Evolutionary conservation across 2,329 filamentous ascomycete species (phyloP).

Genomic region (Colletotrichum aenigma): DNA sequence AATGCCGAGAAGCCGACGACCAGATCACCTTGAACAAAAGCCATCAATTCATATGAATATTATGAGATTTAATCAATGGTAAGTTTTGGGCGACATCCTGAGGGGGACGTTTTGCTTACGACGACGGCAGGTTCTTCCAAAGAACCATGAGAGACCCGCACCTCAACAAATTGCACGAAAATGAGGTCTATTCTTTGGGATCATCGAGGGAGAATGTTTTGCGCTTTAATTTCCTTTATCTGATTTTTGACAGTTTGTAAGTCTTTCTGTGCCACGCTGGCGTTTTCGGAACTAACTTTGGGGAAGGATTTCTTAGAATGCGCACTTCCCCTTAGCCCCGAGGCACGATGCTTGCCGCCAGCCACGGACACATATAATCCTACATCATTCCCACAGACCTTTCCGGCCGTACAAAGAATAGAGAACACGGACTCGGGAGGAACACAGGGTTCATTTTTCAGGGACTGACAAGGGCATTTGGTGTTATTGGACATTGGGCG

Average conservation of each 20-base stretch:
- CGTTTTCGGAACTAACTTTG: not conserved
- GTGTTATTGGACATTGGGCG: not conserved
- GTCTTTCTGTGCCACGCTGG: not conserved
- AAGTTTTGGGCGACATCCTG: not conserved
- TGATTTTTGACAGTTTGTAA: not conserved
- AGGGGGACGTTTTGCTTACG: not conserved
- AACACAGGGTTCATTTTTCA: not conserved
- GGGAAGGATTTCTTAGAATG: not conserved
- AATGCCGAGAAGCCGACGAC: not conserved
- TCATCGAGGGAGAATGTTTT: not conserved
- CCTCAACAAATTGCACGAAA: not conserved
- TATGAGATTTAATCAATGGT: not conserved
- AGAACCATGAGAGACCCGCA: not conserved
- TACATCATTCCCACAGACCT: not conserved
- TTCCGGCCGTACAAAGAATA: not conserved
- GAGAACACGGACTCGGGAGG: not conserved
- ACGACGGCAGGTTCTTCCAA: not conserved
- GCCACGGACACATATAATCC: not conserved
- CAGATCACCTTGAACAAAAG: not conserved
- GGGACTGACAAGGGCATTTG: not conserved
- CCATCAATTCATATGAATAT: not conserved
- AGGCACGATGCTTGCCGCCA: not conserved
- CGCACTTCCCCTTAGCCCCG: not conserved
- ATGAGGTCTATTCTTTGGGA: not conserved
- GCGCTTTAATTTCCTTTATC: not conserved